Evolutionary conservation across 352 stramenopile species (phyloP), one percentile per base, ranked within the genome.

Genomic region (Phytophthora niederhauseri): DNA sequence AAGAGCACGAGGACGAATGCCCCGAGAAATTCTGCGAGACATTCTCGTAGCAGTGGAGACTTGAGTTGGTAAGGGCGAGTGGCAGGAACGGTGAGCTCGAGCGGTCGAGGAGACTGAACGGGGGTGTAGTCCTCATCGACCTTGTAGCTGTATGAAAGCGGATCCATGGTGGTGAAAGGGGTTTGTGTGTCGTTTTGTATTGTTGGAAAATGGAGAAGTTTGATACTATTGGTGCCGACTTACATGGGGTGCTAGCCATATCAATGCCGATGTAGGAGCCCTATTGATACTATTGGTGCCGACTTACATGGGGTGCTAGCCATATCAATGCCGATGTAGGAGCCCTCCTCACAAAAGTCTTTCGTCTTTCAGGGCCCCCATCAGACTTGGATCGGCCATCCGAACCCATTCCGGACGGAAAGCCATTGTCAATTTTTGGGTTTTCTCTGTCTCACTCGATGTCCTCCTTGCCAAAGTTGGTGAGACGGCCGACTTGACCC

Each of bases 21-120:
- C 54, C 78, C 80, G 41, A 92, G 70, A 69, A 88, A 89, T 60
- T 90, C 84, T 41, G 80, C 81, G 19, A 90, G 22, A 48, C 84
- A 90, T 61, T 92, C 78, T 20, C 83, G 83, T 11, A 81, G 17
- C 26, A 84, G 66, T 28, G 73, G 73, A 2, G 64, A 79, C 66
- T 80, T 83, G 65, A 80, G 61, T 28, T 74, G 64, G 52, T 71
- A 80, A 20, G 70, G 51, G 5, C 56, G 56, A 45, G 57, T 71
- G 2, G 49, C 49, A 28, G 51, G 58, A 4, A 30, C 14, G 22
- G 61, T 30, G 15, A 66, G 45, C 3, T 43, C 55, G n/a, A 70
- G 26, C 1, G 38, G 22, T 14, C 30, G 53, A 48, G 60, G 66
- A 41, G 66, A 70, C 7, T 65, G 66, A 15, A 70, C 22, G 28